These are phyloP conservation scores for Acacia concinna DNA, from an alignment of 331 rosid species.

Conservation along the genomic window DNA sequence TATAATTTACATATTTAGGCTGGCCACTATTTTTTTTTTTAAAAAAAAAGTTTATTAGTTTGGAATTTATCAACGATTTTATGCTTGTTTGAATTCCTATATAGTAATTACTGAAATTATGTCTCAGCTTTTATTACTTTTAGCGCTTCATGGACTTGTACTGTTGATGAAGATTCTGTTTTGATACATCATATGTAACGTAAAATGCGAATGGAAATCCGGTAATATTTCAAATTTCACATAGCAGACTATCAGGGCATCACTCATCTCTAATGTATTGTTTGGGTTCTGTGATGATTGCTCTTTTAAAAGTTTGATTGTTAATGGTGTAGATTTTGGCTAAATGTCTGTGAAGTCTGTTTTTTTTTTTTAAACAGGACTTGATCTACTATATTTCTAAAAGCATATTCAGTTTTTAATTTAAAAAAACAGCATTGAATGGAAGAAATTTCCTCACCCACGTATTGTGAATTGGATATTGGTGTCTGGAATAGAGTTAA, in stretches of 20 bases:
- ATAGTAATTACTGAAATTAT: neutral
- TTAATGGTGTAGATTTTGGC: neutral
- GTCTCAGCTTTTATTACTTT: neutral
- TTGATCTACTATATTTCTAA: neutral
- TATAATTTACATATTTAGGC: neutral
- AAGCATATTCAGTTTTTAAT: neutral
- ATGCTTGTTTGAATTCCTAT: neutral
- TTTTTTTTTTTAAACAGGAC: neutral
- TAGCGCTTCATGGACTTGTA: neutral
- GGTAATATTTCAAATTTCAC: slow-evolving; percentile 14
- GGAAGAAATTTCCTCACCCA: neutral
- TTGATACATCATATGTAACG: neutral
- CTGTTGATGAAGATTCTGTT: neutral
- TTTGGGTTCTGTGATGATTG: neutral
- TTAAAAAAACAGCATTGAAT: neutral
- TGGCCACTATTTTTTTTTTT: neutral
- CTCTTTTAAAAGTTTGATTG: neutral
- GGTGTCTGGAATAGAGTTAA: slow-evolving; percentile 5
- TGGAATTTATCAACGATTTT: neutral
- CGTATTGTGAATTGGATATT: neutral
- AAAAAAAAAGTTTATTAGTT: neutral
- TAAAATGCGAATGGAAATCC: slow-evolving; percentile 6
- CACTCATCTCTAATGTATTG: neutral
- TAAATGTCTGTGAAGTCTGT: neutral
- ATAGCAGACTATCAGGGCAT: neutral